phyloP scores from a whole-genome alignment of 2,329 filamentous ascomycete species.

The Penicillium sp. region DNA sequence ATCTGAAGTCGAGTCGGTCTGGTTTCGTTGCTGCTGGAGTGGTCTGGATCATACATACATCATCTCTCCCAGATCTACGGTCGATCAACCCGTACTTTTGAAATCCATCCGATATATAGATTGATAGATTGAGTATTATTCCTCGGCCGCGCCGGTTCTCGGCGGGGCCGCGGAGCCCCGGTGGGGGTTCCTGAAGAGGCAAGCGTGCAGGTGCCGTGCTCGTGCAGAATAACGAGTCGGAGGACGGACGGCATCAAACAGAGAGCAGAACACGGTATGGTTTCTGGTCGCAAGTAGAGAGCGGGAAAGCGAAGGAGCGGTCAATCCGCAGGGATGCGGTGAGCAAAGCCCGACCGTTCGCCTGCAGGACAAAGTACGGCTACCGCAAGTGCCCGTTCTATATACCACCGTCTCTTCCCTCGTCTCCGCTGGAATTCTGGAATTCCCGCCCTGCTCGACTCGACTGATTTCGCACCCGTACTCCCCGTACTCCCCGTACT shows the following conservation, averaged over 20 bases:
- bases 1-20: background rate
- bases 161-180: background rate
- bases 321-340: too few relatives aligned
- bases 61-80: background rate
- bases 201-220: conserved; percentile 5
- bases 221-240: background rate
- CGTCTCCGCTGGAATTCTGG: too few relatives aligned
- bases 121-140: background rate
- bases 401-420: too few relatives aligned
- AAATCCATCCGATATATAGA: too few relatives aligned
- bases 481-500: too few relatives aligned
- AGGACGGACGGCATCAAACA: background rate
- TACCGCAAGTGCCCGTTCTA: too few relatives aligned
- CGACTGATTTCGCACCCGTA: too few relatives aligned
- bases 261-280: background rate
- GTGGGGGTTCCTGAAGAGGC: background rate
- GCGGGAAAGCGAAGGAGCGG: background rate
- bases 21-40: background rate
- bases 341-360: too few relatives aligned
- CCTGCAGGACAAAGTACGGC: too few relatives aligned
- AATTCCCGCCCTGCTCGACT: too few relatives aligned
- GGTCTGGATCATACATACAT: background rate
- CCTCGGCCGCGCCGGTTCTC: background rate
- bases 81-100: too few relatives aligned
- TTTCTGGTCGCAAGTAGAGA: background rate